A percentile compares a stretch with the other conserved stretches of the same genome.
These are phyloP conservation scores for Epichloe gansuensis DNA, from an alignment of 2,329 filamentous ascomycete genomes.

Conservation along the genomic window DNA sequence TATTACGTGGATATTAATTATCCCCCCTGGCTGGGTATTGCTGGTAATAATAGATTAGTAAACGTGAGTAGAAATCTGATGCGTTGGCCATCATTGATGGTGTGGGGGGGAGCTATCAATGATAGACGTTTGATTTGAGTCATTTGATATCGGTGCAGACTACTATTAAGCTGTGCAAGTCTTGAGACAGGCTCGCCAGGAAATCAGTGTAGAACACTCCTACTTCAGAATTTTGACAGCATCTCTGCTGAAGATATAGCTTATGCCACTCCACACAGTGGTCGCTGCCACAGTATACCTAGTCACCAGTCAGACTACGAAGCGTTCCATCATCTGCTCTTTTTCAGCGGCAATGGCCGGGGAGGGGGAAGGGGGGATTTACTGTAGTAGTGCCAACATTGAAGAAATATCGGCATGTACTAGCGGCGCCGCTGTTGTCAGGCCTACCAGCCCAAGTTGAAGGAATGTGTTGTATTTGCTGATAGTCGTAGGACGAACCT, in stretches of 20 bases:
- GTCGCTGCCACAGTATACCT: constrained; percentile 79
- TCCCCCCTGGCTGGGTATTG: too few species aligned
- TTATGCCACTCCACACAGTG: constrained; percentile 85
- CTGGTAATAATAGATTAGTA: too few species aligned
- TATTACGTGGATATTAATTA: too few species aligned
- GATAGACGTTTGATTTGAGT: too few species aligned
- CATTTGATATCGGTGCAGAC: not conserved
- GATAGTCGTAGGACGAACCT: constrained; percentile 71
- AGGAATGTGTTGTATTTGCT: constrained; percentile 91
- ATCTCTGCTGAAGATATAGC: constrained; percentile 79
- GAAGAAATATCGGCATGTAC: constrained; percentile 44
- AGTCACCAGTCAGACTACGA: constrained; percentile 4
- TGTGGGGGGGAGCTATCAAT: too few species aligned
- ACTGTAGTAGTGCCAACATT: constrained; percentile 51
- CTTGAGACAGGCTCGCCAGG: not conserved
- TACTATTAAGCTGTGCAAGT: not conserved
- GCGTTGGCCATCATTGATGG: too few species aligned
- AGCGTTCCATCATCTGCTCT: not conserved
- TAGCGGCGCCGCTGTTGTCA: constrained; percentile 69
- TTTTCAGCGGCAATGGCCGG: not conserved
- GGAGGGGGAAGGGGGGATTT: constrained; percentile 20
- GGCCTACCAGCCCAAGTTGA: constrained; percentile 75
- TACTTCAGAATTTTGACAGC: constrained; percentile 69
- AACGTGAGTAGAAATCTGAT: too few species aligned
- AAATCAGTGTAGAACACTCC: not conserved